Conservation (phyloP, 139 green algal species). For the Auxenochlorella protothecoides region DNA sequence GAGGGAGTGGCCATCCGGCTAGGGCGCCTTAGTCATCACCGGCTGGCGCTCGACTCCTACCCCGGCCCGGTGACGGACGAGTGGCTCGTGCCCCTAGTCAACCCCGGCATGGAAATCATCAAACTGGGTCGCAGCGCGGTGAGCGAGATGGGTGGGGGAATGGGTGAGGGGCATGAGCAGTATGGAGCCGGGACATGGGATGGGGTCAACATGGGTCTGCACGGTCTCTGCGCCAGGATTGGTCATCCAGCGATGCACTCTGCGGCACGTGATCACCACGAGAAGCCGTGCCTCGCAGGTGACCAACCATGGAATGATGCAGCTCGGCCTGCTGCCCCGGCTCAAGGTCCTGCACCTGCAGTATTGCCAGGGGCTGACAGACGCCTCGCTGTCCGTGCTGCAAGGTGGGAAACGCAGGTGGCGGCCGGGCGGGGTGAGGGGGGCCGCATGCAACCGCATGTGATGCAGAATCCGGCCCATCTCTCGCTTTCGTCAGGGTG, state of each 20-base stretch:
- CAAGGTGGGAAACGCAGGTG: not conserved
- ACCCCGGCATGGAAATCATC: not conserved
- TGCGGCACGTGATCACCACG: not conserved
- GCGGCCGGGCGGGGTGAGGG: not conserved
- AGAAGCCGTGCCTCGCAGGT: conserved; percentile 11
- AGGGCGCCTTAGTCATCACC: conserved; percentile 12
- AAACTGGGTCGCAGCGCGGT: not conserved
- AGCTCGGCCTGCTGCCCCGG: conserved; percentile 2
- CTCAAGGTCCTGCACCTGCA: conserved; percentile 21
- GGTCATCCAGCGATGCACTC: not conserved
- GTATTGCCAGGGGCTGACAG: conserved; percentile 21
- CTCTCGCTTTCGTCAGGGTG: no score
- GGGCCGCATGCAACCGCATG: not conserved
- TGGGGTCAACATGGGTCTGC: no score
- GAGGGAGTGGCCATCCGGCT: conserved; percentile 6
- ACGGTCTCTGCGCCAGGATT: no score
- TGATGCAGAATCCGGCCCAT: no score
- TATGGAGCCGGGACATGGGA: no score
- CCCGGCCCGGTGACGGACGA: not conserved
- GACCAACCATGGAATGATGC: conserved; percentile 6
- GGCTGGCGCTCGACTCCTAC: conserved; percentile 13
- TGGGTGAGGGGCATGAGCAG: no score
- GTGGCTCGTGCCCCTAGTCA: not conserved
- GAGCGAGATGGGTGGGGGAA: no score
- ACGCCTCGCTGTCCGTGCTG: conserved; percentile 16